Base-by-base conservation (phyloP, 1,284 basidiomycete genomes). In the Heterobasidion occidentale region DNA sequence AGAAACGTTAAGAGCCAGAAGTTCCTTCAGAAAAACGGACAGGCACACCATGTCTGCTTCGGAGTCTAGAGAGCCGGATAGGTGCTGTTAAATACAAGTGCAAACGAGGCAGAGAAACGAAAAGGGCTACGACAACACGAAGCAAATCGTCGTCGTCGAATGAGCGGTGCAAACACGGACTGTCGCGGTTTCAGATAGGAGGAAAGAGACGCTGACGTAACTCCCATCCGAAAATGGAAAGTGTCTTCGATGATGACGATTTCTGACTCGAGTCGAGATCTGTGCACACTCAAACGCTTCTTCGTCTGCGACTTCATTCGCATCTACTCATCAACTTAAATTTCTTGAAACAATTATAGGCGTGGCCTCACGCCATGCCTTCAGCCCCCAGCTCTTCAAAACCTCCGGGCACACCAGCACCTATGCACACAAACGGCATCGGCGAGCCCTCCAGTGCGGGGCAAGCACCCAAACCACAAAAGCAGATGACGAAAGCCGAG, bases 401-500 rank as follows among this genome's bases (percentile, higher is more conserved):
- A 38, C 36, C 36, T 15, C 9, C 20, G 15, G 14, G 47, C 15
- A 20, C 47, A 8, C 47, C 20, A 15, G 47, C 27, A 15, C 58
- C 52, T 52, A 19, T 44, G 14, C 53, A 51, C 38, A 53, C 52
- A 27, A 53, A 53, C 34, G 55, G 53, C 27, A 9, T n/a, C 48
- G 7, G 19, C 36, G 36, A 55, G 27, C 55, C 60, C 47, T 54
- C 59, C 33, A 49, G 60, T 46, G 57, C 50, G 34, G 38, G 38
- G 38, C 38, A 42, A 42, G 58, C 63, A 45, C 59, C 56, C 48
- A 69, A 74, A 58, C 76, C 79, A 36, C 84, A 85, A 67, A 89
- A 88, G 63, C 76, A 77, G 47, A 83, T 84, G 83, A 83, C 88
- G 46, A 92, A 88, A 69, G 87, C 88, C 2, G 90, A 92, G 67